A percentile compares a stretch with the other conserved stretches of the same genome.
These are phyloP conservation scores for Phytophthora foliorum DNA, from an alignment of 352 stramenopile species.

Conservation along the genomic window DNA sequence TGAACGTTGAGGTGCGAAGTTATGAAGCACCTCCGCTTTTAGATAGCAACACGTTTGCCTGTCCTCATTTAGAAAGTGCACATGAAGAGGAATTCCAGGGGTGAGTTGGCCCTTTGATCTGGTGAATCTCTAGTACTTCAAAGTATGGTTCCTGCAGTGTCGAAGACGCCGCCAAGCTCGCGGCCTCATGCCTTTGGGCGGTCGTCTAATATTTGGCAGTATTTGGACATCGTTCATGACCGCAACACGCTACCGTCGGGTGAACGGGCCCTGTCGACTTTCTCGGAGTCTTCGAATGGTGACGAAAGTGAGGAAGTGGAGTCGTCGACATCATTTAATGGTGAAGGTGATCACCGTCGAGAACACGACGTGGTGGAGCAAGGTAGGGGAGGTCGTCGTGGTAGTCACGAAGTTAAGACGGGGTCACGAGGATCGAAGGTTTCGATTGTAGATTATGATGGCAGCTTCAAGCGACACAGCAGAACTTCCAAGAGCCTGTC, in stretches of 20 bases:
- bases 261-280: constrained; percentile 9
- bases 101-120: too few species aligned
- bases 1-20: too few species aligned
- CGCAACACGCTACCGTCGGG: constrained; percentile 34
- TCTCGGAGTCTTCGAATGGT: constrained; percentile 11
- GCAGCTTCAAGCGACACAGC: not conserved
- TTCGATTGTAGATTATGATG: not conserved
- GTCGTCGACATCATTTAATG: not conserved
- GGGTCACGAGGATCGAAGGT: constrained; percentile 13
- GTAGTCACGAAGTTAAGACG: not conserved
- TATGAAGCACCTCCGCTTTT: constrained; percentile 15
- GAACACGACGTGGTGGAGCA: not conserved
- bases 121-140: too few species aligned
- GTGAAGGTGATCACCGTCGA: not conserved
- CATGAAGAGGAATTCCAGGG: too few species aligned
- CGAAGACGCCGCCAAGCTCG: constrained; percentile 13
- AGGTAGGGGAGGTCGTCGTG: not conserved
- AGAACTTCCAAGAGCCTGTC: constrained; percentile 21
- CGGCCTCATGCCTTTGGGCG: constrained; percentile 65
- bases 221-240: constrained; percentile 63
- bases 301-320: constrained; percentile 29
- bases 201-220: constrained; percentile 81
- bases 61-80: constrained; percentile 8
- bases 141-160: constrained; percentile 22
- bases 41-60: constrained; percentile 1